Conservation (phyloP, 2,329 filamentous ascomycete genomes). For the Berkeleyomyces rouxiae region DNA sequence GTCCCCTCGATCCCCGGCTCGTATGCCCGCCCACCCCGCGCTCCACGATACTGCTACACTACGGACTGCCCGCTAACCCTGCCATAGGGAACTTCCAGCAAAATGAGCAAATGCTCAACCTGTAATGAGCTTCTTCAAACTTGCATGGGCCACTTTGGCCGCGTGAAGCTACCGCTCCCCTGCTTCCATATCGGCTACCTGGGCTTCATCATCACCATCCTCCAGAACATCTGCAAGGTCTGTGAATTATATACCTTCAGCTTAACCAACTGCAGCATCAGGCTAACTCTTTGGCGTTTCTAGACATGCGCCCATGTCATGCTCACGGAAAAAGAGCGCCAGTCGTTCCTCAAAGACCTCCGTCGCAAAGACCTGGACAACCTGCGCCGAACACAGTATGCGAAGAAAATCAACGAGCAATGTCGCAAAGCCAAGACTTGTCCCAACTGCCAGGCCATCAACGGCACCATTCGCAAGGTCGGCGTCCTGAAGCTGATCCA, state of each 20-base stretch:
- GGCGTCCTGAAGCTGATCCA: conserved; percentile 87
- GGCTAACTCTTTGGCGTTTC: background rate
- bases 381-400: conserved; percentile 63
- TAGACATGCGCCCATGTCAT: conserved; percentile 69
- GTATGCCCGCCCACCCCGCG: conserved; percentile 21
- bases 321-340: conserved; percentile 63
- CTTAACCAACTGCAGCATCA: background rate
- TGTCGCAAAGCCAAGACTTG: conserved; percentile 78
- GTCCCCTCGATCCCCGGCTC: conserved; percentile 74
- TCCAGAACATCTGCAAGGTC: conserved; percentile 88
- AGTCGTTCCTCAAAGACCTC: conserved; percentile 62
- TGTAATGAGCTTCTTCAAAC: conserved; percentile 66
- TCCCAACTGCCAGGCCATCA: conserved; percentile 62
- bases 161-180: conserved; percentile 77
- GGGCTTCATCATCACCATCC: conserved; percentile 76
- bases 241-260: conserved; percentile 5
- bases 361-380: conserved; percentile 74
- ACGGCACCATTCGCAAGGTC: conserved; percentile 83
- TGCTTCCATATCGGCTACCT: conserved; percentile 95
- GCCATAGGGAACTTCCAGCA: conserved; percentile 61
- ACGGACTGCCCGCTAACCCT: background rate
- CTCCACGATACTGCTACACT: background rate
- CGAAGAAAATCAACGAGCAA: conserved; percentile 76
- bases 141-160: conserved; percentile 91
- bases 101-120: conserved; percentile 61